Conservation (phyloP, 352 stramenopile genomes). For the Pythium aquatile region DNA sequence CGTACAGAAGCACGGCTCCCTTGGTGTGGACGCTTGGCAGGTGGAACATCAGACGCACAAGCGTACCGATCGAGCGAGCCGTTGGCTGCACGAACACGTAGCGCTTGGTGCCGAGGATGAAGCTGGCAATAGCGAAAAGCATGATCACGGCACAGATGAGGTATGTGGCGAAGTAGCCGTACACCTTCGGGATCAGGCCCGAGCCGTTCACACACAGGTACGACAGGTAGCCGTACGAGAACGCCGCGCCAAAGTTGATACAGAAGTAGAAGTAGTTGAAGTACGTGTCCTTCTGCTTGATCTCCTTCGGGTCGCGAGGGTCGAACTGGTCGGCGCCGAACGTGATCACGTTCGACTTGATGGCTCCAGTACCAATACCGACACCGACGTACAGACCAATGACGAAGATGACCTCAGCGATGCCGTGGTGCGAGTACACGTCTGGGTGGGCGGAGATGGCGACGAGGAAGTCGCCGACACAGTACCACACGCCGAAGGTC, state of each 20-base stretch:
- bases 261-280: slow-evolving; percentile 85
- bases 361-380: slow-evolving; percentile 27
- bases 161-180: slow-evolving; percentile 80
- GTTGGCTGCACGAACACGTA: slow-evolving; percentile 50
- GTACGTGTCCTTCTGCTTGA: slow-evolving; percentile 53
- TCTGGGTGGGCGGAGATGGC: slow-evolving; percentile 50
- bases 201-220: slow-evolving; percentile 74
- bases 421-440: slow-evolving; percentile 38
- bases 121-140: slow-evolving; percentile 34
- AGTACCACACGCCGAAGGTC: slow-evolving; percentile 62
- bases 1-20: slow-evolving; percentile 41
- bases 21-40: slow-evolving; percentile 29
- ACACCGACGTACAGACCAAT: slow-evolving; percentile 56
- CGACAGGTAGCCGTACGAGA: slow-evolving; percentile 78
- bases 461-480: slow-evolving; percentile 56
- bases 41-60: slow-evolving; percentile 39
- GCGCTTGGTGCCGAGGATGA: slow-evolving; percentile 41
- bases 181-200: slow-evolving; percentile 54
- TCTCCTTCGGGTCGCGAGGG: slow-evolving; percentile 35
- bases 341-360: slow-evolving; percentile 33
- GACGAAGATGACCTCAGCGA: slow-evolving; percentile 56
- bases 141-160: slow-evolving; percentile 48
- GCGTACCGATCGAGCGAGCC: slow-evolving; percentile 38
- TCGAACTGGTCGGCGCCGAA: slow-evolving; percentile 56
- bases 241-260: slow-evolving; percentile 64